Conservation (phyloP, 768 basidiomycete genomes). For the Termitomyces sp. region DNA sequence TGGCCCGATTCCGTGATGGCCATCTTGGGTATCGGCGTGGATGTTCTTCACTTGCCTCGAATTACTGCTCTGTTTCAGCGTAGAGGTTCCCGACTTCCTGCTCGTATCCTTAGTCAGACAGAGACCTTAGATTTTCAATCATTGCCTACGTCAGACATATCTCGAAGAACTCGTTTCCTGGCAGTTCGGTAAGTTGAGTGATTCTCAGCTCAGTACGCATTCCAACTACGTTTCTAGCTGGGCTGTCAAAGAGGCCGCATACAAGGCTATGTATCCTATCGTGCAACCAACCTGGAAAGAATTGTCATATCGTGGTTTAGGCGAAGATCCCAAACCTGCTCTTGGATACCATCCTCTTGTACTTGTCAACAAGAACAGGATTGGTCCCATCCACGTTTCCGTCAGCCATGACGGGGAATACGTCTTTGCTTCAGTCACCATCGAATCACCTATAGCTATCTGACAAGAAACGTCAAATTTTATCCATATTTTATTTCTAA, state of each 20-base stretch:
- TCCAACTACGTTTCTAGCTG: constrained; percentile 40
- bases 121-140: constrained; percentile 35
- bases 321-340: constrained; percentile 26
- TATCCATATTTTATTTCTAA: neutral
- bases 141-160: constrained; percentile 16
- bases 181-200: constrained; percentile 60
- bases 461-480: neutral
- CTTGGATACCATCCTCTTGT: constrained; percentile 39
- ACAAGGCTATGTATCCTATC: constrained; percentile 74
- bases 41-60: constrained; percentile 66
- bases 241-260: constrained; percentile 81
- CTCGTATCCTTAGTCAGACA: constrained; percentile 57
- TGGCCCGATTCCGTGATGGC: constrained; percentile 30
- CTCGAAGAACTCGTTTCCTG: constrained; percentile 42
- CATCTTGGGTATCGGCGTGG: constrained; percentile 72
- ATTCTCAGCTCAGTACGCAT: neutral
- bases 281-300: constrained; percentile 71
- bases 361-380: constrained; percentile 8
- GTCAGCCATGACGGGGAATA: constrained; percentile 83
- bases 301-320: constrained; percentile 40
- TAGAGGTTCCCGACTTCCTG: constrained; percentile 41
- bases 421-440: constrained; percentile 60
- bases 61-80: constrained; percentile 49
- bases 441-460: constrained; percentile 32
- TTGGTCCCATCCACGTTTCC: constrained; percentile 54